Conservation (phyloP, 805 yeast species). For the Spathaspora passalidarum region DNA sequence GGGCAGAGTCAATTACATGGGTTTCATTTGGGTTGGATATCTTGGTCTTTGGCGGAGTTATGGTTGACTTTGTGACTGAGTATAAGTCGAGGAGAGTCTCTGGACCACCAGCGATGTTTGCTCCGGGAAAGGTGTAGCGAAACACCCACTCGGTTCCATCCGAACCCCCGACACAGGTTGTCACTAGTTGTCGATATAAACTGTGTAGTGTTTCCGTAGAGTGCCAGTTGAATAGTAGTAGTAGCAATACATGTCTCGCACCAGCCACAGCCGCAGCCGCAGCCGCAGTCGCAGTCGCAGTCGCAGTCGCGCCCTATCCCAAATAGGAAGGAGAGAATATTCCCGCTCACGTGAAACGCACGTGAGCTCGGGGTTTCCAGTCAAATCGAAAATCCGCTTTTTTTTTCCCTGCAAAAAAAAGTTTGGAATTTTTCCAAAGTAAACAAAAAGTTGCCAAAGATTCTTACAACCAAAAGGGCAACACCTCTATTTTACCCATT, state of each 20-base stretch:
- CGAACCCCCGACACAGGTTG: too few species aligned
- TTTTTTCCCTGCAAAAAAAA: conserved; percentile 10
- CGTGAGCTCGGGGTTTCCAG: conserved; percentile 10
- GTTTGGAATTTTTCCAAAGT: not conserved
- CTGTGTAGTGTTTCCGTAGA: too few species aligned
- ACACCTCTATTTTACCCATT: too few species aligned
- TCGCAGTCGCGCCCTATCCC: too few species aligned
- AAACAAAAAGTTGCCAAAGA: not conserved
- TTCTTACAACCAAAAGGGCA: too few species aligned
- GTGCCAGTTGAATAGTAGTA: not conserved
- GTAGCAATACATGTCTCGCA: not conserved
- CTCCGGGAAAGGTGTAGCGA: not conserved
- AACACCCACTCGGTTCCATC: too few species aligned
- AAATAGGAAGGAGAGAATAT: not conserved
- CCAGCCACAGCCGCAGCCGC: too few species aligned
- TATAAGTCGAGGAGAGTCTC: not conserved
- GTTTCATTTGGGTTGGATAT: conserved; percentile 49
- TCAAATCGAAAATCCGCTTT: conserved; percentile 19
- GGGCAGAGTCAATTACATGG: conserved; percentile 64
- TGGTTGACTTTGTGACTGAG: conserved; percentile 17
- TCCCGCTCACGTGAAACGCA: conserved; percentile 9
- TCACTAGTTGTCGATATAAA: too few species aligned
- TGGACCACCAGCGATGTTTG: too few species aligned
- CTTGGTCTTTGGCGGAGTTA: conserved; percentile 37
- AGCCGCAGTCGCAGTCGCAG: too few species aligned